These are phyloP conservation scores for Stemphylium vesicarium DNA, from an alignment of 2,329 filamentous ascomycete genomes.

Conservation along the genomic window DNA sequence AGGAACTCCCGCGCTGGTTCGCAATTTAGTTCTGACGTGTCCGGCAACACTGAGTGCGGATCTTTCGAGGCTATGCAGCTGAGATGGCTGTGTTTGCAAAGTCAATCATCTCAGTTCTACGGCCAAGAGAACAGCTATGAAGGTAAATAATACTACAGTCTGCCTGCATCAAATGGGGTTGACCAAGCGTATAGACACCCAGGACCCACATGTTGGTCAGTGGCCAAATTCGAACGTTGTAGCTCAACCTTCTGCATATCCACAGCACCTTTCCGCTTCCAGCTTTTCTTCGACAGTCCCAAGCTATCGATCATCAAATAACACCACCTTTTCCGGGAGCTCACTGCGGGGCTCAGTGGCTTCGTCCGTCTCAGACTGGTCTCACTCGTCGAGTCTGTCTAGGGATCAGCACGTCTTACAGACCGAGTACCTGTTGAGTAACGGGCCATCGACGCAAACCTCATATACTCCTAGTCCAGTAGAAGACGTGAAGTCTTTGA, in stretches of 20 bases:
- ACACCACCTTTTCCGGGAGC: conserved; percentile 27
- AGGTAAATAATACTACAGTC: neutral
- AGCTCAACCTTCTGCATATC: conserved; percentile 14
- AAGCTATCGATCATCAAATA: conserved; percentile 22
- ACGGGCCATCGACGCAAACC: conserved; percentile 1
- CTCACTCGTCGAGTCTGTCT: conserved; percentile 22
- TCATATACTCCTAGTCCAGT: conserved; percentile 3
- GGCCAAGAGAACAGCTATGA: neutral
- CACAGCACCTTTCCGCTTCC: conserved; percentile 26
- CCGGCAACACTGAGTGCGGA: neutral
- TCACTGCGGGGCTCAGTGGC: conserved; percentile 27
- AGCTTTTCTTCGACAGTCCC: conserved; percentile 28
- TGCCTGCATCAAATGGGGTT: neutral
- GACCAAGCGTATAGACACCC: conserved; percentile 15
- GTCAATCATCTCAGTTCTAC: neutral
- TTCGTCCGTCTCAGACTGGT: conserved; percentile 32
- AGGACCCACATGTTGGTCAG: conserved; percentile 7
- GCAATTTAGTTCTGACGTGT: conserved; percentile 7
- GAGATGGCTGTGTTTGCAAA: neutral
- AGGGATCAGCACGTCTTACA: conserved; percentile 20
- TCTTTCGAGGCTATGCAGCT: neutral
- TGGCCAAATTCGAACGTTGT: conserved; percentile 13
- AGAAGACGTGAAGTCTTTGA: conserved; percentile 4
- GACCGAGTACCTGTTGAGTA: conserved; percentile 13
- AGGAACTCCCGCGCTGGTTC: conserved; percentile 17